Evolutionary conservation across 2,329 filamentous ascomycete species (phyloP), one percentile per base, ranked within the genome.

Genomic region (Colletotrichum lindemuthianum): DNA sequence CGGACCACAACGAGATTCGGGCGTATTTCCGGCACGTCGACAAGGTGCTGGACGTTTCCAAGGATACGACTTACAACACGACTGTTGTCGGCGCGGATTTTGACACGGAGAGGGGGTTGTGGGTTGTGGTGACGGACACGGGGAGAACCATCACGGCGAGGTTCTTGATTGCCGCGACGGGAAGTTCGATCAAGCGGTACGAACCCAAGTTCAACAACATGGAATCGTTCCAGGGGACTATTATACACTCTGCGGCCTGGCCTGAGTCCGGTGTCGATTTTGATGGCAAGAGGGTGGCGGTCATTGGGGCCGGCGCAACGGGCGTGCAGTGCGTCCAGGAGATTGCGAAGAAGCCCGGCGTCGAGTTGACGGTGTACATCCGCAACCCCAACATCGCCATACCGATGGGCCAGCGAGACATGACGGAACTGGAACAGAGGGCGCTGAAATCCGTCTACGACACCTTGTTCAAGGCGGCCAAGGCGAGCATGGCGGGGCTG

Each of bases 321-420:
- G 73, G 67, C 0, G 61, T 76, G 0, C 75, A 77, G 58, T 70
- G 73, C 37, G 67, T 74, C 1, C 73, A 72, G 58, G 70, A 71
- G 52, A 63, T 72, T 64, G 72, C 78, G 4, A 81, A 81, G 67
- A 51, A 71, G 69, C 58, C 39, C 4, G 73, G 78, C 9, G 58
- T 55, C 2, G 63, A 74, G 16, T 59, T 79, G 40, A 76, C 73
- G 2, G 82, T 88, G 2, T 87, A 87, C 69, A 82, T 88, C 65
- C 78, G 87, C 15, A 88, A 84, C 2, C 85, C 87, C 0, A 88
- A 87, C 60, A 79, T 84, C 11, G 84, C 82, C 11, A 70, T 89
- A 0, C 88, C 88, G 0, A 88, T 90, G 84, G 74, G 79, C 2
- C 84, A 87, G 67, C 72, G 77, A 2, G 58, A 72, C 2, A 69